Conservation (phyloP, 805 yeast species). For the Candida arabinofermentans region DNA sequence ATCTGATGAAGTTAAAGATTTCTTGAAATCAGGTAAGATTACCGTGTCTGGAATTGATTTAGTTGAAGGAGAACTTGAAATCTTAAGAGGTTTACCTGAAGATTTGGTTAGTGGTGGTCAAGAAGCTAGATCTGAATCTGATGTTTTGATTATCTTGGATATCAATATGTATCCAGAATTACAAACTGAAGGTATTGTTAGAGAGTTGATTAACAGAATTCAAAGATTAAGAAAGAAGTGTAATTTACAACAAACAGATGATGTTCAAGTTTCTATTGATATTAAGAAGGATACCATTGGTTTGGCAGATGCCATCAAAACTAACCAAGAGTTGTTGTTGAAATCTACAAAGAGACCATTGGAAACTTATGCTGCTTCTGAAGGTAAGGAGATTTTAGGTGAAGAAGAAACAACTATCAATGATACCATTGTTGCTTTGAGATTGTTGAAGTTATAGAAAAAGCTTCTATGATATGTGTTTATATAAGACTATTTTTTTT, state of each 20-base stretch:
- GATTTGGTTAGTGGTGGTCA: conserved; percentile 60
- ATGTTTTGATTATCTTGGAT: conserved; percentile 86
- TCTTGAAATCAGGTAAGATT: conserved; percentile 66
- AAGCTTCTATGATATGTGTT: background rate
- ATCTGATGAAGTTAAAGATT: conserved; percentile 77
- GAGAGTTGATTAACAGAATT: conserved; percentile 94
- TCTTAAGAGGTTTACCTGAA: conserved; percentile 83
- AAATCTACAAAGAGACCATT: conserved; percentile 74
- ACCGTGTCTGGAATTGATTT: conserved; percentile 87
- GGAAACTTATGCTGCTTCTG: conserved; percentile 42
- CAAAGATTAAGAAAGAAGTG: conserved; percentile 97
- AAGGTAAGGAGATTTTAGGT: conserved; percentile 49
- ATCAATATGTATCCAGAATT: conserved; percentile 83
- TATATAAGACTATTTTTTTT: too few species aligned
- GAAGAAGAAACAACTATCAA: conserved; percentile 86
- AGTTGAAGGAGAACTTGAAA: conserved; percentile 83
- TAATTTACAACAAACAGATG: conserved; percentile 92
- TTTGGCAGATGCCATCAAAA: conserved; percentile 55
- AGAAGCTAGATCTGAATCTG: conserved; percentile 84
- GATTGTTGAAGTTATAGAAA: conserved; percentile 62
- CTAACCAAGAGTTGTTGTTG: conserved; percentile 63
- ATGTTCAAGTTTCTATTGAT: conserved; percentile 80
- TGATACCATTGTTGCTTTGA: conserved; percentile 73
- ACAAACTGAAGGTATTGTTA: conserved; percentile 90
- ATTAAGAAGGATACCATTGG: conserved; percentile 66